Conservation (phyloP, 768 basidiomycete species). For the Suillus luteus region DNA sequence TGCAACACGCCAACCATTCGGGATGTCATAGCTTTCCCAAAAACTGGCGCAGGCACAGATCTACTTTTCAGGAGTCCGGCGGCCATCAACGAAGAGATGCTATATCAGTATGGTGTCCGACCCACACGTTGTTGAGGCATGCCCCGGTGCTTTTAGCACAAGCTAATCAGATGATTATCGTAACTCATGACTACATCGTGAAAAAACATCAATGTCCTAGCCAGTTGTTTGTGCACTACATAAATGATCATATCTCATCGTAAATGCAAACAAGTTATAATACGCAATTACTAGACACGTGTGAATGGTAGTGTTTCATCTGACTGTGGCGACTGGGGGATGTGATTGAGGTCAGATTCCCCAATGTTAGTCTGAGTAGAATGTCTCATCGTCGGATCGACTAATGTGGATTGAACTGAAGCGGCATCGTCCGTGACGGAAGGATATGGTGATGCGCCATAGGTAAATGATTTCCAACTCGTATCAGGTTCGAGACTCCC, state of each 20-base stretch:
- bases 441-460: slow-evolving; percentile 41
- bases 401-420: slow-evolving; percentile 44
- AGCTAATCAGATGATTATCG: slow-evolving; percentile 8
- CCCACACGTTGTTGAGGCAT: slow-evolving; percentile 22
- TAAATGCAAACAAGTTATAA: slow-evolving; percentile 5
- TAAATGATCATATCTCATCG: not conserved
- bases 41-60: slow-evolving; percentile 82
- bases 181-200: slow-evolving; percentile 17
- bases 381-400: not conserved
- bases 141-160: slow-evolving; percentile 7
- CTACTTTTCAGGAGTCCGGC: slow-evolving; percentile 89
- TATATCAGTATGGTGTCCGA: slow-evolving; percentile 67
- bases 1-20: slow-evolving; percentile 86
- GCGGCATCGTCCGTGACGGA: slow-evolving; percentile 43
- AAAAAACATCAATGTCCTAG: slow-evolving; percentile 9
- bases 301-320: slow-evolving; percentile 30
- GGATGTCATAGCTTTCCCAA: slow-evolving; percentile 97
- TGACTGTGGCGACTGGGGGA: slow-evolving; percentile 17
- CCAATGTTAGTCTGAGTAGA: slow-evolving; percentile 25
- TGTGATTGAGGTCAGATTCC: slow-evolving; percentile 19
- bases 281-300: slow-evolving; percentile 16
- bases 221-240: not conserved
- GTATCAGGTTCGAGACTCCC: slow-evolving; percentile 30
- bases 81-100: slow-evolving; percentile 47
- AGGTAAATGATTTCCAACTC: slow-evolving; percentile 43